Conservation (phyloP, 164 flowering plant species). For the Cinnamomum micranthum region DNA sequence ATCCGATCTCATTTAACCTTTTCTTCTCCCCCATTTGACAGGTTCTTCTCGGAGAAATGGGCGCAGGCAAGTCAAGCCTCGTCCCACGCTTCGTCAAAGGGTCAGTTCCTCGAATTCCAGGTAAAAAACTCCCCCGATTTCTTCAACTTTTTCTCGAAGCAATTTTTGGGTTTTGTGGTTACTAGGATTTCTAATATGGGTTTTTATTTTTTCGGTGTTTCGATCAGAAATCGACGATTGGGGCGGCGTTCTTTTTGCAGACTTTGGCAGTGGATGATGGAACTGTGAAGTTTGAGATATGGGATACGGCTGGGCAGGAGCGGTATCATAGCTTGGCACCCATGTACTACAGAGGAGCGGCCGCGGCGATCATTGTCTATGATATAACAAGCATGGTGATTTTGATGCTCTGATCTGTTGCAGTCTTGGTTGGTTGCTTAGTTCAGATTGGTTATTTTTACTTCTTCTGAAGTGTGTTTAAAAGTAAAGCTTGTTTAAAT, state of each 20-base stretch:
- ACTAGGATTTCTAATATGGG: background rate
- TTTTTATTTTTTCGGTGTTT: background rate
- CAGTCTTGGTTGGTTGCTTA: background rate
- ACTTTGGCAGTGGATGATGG: background rate
- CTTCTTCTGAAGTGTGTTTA: no score
- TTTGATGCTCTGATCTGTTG: background rate
- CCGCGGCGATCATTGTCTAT: background rate
- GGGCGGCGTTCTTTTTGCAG: background rate
- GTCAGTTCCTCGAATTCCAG: background rate
- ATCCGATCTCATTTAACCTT: no score
- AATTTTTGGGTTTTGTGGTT: background rate
- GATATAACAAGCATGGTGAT: background rate
- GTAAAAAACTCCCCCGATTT: background rate
- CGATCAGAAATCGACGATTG: background rate
- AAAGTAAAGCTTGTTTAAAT: no score
- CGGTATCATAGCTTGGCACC: background rate
- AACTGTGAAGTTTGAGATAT: background rate
- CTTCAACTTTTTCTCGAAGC: background rate
- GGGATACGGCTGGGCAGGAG: background rate
- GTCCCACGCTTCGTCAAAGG: background rate
- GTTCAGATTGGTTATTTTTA: background rate
- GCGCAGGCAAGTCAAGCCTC: background rate
- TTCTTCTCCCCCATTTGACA: background rate
- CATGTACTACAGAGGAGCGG: background rate
- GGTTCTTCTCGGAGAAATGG: background rate